Conservation (phyloP, 208 protist genomes). For the Trypanosoma scelopori region DNA sequence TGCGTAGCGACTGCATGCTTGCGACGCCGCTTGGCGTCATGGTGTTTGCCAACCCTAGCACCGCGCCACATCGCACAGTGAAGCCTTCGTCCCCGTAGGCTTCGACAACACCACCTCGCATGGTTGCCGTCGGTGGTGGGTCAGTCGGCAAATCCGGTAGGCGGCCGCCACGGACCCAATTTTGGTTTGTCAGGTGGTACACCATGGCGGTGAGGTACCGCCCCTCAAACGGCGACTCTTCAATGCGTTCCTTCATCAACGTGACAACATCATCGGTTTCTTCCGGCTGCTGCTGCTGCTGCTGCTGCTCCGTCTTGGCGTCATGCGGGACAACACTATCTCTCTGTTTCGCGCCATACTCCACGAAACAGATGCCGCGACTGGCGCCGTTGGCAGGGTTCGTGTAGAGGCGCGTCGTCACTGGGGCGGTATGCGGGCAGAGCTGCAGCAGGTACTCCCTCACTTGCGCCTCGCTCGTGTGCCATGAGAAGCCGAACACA, state of each 20-base stretch:
- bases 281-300: background rate
- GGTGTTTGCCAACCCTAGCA: conserved; percentile 77
- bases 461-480: conserved; percentile 55
- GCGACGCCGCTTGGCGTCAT: conserved; percentile 47
- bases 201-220: conserved; percentile 33
- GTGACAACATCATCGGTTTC: conserved; percentile 16
- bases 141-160: conserved; percentile 76
- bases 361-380: conserved; percentile 77
- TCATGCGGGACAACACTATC: background rate
- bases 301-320: background rate
- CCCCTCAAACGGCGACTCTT: conserved; percentile 49
- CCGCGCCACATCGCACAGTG: conserved; percentile 54
- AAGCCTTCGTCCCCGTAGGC: conserved; percentile 82
- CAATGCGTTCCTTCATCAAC: conserved; percentile 48
- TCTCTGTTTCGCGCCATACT: conserved; percentile 40
- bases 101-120: conserved; percentile 29
- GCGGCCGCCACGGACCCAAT: conserved; percentile 70
- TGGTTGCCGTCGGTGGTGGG: conserved; percentile 30
- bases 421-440: conserved; percentile 39
- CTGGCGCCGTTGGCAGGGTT: conserved; percentile 76
- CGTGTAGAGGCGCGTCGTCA: conserved; percentile 73
- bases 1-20: conserved; percentile 64
- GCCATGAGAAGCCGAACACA: conserved; percentile 74
- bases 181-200: conserved; percentile 57
- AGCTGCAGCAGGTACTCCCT: conserved; percentile 51